Percentiles rank a stretch among this genome's conserved stretches.
phyloP scores from a whole-genome alignment of 176 grass and related monocot genomes.

The Typha latifolia region DNA sequence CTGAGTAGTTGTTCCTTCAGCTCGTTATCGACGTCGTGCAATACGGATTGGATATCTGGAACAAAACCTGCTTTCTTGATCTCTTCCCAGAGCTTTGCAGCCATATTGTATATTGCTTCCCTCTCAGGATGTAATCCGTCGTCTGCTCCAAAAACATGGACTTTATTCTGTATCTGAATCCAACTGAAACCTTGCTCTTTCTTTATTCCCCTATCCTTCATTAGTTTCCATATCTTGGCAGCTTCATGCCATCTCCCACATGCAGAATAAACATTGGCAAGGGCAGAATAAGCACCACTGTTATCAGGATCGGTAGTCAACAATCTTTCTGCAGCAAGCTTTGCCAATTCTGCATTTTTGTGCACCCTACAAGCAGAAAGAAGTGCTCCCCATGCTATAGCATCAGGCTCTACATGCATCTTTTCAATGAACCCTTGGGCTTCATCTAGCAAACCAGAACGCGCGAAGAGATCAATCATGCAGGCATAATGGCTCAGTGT shows the following conservation, averaged over 20 bases:
- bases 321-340: conserved; percentile 57
- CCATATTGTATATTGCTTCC: conserved; percentile 37
- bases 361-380: conserved; percentile 68
- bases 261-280: conserved; percentile 88
- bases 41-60: conserved; percentile 39
- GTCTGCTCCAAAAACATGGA: conserved; percentile 60
- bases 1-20: conserved; percentile 70
- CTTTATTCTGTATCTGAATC: conserved; percentile 36
- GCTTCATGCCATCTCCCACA: conserved; percentile 79
- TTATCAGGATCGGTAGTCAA: conserved; percentile 54
- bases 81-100: conserved; percentile 44
- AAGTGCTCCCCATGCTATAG: conserved; percentile 64
- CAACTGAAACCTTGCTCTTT: conserved; percentile 86
- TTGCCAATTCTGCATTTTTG: conserved; percentile 58
- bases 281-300: conserved; percentile 69
- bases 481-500: conserved; percentile 75
- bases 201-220: conserved; percentile 59
- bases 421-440: conserved; percentile 60
- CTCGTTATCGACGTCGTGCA: conserved; percentile 61
- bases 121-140: conserved; percentile 51
- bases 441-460: conserved; percentile 47
- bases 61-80: conserved; percentile 61
- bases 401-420: conserved; percentile 60
- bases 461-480: conserved; percentile 82
- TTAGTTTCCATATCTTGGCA: conserved; percentile 66